phyloP scores from a whole-genome alignment of 306 rosid genomes.

The Abrus pulchellus region DNA sequence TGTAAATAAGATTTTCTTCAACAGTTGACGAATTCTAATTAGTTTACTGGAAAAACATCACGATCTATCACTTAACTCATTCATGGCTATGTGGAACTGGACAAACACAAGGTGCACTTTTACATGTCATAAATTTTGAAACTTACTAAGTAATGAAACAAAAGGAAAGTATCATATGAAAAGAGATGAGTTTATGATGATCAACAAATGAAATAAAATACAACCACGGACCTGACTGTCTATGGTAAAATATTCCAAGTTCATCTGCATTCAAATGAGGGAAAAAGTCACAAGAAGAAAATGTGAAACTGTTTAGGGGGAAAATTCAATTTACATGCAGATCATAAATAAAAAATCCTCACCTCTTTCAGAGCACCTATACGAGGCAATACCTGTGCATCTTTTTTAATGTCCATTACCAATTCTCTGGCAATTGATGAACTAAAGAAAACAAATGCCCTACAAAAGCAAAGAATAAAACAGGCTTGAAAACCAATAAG shows the following conservation, averaged over 20 bases:
- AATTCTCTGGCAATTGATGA: constrained; percentile 82
- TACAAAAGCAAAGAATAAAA: constrained; percentile 57
- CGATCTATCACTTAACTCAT: constrained; percentile 9
- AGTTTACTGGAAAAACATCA: constrained; percentile 18
- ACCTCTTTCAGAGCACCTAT: constrained; percentile 95
- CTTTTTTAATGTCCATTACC: constrained; percentile 77
- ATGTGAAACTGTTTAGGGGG: constrained; percentile 12
- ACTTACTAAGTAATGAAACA: constrained; percentile 29
- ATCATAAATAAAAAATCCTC: constrained; percentile 40
- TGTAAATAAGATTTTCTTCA: constrained; percentile 35
- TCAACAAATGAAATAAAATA: constrained; percentile 37
- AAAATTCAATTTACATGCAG: constrained; percentile 41
- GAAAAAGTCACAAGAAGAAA: constrained; percentile 41
- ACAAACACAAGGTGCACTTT: constrained; percentile 34
- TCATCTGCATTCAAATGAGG: constrained; percentile 79
- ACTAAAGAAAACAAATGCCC: constrained; percentile 97
- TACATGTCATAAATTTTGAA: constrained; percentile 28
- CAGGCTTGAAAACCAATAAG: constrained; percentile 40
- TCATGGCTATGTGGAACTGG: constrained; percentile 30
- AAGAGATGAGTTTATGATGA: background rate
- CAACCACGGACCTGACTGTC: constrained; percentile 85
- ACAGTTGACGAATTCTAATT: constrained; percentile 22
- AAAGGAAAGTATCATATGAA: constrained; percentile 22
- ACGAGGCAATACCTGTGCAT: constrained; percentile 78
- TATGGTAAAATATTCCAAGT: constrained; percentile 90